Evolutionary conservation across 805 yeast species (phyloP).

Genomic region (Suhomyces vadensis): DNA sequence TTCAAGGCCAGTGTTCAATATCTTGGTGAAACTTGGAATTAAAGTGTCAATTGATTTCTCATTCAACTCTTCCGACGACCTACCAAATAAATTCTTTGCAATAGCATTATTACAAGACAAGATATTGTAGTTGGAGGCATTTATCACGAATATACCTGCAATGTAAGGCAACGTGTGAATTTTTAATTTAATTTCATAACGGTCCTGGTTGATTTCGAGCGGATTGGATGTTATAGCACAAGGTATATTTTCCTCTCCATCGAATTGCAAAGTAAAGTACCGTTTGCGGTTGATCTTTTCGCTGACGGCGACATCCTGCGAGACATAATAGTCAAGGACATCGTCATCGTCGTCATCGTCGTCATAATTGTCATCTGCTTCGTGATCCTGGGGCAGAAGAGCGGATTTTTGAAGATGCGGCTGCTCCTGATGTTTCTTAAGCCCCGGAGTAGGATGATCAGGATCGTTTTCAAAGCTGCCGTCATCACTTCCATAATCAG

Average conservation of each 20-base stretch:
- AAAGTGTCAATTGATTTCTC: conserved; percentile 51
- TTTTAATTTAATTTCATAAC: conserved; percentile 52
- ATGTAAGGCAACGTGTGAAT: conserved; percentile 80
- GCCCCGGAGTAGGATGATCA: too few species aligned
- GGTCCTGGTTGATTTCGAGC: conserved; percentile 47
- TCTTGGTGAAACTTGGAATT: conserved; percentile 60
- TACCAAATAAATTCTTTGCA: conserved; percentile 76
- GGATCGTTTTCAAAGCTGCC: not conserved
- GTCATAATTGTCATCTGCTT: conserved; percentile 4
- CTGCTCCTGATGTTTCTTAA: too few species aligned
- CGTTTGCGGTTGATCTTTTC: conserved; percentile 53
- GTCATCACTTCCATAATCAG: conserved; percentile 1
- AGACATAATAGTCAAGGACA: conserved; percentile 15
- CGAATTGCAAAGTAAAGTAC: conserved; percentile 58
- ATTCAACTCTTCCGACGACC: conserved; percentile 46
- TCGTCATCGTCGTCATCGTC: conserved; percentile 15
- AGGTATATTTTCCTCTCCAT: conserved; percentile 53
- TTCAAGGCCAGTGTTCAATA: conserved; percentile 43
- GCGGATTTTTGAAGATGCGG: not conserved
- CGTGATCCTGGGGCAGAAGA: not conserved
- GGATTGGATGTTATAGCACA: conserved; percentile 72
- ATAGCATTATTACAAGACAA: conserved; percentile 79
- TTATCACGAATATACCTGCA: conserved; percentile 79
- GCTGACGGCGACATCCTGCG: conserved; percentile 27
- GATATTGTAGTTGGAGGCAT: conserved; percentile 49